Evolutionary conservation across 495 filamentous ascomycete species (phyloP).

Genomic region (Poronia punctata): DNA sequence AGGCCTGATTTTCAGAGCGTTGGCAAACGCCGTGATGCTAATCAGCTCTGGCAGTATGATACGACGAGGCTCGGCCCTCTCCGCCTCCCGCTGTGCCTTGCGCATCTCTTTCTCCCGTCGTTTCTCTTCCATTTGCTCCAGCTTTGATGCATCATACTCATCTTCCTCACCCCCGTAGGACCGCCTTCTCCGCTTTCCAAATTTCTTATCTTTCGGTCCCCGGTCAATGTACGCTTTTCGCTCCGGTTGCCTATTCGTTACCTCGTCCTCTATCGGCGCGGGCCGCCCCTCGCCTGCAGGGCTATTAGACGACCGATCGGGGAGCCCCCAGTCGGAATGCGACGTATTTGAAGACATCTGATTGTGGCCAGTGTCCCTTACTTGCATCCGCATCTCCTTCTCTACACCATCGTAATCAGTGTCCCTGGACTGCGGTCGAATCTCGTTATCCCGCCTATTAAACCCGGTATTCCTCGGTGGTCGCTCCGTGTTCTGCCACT

Average conservation of each 20-base stretch:
- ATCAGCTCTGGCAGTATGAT: constrained; percentile 88
- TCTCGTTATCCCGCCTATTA: neutral
- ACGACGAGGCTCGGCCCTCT: constrained; percentile 24
- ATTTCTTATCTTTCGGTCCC: neutral
- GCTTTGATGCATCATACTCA: constrained; percentile 29
- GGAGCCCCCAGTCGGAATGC: no score
- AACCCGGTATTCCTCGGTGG: no score
- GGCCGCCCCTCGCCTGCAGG: no score
- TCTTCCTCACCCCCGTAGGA: constrained; percentile 20
- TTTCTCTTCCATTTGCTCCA: no score
- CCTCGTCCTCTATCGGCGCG: neutral
- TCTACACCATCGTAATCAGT: neutral
- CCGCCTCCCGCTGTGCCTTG: constrained; percentile 29
- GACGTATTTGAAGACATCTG: no score
- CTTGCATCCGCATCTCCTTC: no score
- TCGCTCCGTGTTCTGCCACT: no score
- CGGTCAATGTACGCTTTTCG: neutral
- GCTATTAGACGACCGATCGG: no score
- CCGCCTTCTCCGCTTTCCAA: constrained; percentile 1
- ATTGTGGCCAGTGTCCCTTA: no score
- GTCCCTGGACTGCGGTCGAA: neutral
- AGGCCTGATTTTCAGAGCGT: constrained; percentile 59
- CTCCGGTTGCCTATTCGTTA: neutral
- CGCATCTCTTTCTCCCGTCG: constrained; percentile 30
- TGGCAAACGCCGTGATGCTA: constrained; percentile 76